Percentiles rank a stretch among this genome's conserved stretches.
Evolutionary conservation across 768 basidiomycete species (phyloP).

Genomic region (Boletellus ananiceps): DNA sequence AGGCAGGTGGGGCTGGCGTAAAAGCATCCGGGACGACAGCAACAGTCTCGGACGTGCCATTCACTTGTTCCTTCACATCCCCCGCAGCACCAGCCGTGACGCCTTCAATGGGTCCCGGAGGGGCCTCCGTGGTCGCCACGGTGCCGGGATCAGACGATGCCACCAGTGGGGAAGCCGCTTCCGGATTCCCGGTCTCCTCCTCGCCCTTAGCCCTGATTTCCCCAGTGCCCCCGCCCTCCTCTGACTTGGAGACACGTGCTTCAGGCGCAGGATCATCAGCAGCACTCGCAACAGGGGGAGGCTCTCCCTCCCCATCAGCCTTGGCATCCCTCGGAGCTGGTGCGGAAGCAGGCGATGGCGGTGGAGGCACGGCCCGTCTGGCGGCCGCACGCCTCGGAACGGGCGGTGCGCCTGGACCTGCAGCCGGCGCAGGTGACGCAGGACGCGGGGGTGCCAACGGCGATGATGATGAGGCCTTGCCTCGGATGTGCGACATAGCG

Average conservation of each 20-base stretch:
- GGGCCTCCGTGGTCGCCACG: not conserved
- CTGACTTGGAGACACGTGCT: not conserved
- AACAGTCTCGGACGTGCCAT: not conserved
- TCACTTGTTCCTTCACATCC: not conserved
- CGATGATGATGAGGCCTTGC: slow-evolving; percentile 18
- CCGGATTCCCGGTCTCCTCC: not conserved
- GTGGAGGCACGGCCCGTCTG: slow-evolving; percentile 34
- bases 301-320: not conserved
- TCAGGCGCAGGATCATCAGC: not conserved
- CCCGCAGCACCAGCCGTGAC: not conserved
- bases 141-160: not conserved
- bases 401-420: slow-evolving; percentile 41
- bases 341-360: slow-evolving; percentile 12
- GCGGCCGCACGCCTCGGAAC: slow-evolving; percentile 64
- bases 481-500: slow-evolving; percentile 11
- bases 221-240: not conserved
- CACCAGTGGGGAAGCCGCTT: not conserved
- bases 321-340: not conserved
- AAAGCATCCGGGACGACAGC: not conserved
- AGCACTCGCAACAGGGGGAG: not conserved
- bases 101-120: not conserved
- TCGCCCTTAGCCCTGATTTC: slow-evolving; percentile 3
- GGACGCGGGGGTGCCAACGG: slow-evolving; percentile 34
- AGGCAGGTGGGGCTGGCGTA: not conserved
- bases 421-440: slow-evolving; percentile 31